Evolutionary conservation across 257 asterid species (phyloP).

Genomic region (Solanum lignicaule): DNA sequence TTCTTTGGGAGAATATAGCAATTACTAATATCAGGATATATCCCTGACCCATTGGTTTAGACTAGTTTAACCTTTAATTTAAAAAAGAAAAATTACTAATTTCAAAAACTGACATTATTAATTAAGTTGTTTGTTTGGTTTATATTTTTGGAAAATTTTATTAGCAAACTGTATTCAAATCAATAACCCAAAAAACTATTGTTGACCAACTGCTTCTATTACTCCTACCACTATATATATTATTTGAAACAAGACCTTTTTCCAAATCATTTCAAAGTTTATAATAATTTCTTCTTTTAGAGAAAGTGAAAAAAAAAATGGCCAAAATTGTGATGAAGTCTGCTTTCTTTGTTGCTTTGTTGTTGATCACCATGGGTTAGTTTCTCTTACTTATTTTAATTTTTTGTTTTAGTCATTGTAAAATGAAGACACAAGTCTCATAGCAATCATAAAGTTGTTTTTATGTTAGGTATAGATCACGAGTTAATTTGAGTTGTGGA

Average conservation of each 20-base stretch:
- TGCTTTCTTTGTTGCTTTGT: neutral
- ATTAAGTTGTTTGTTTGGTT: neutral
- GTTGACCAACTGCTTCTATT: neutral
- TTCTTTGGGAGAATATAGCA: neutral
- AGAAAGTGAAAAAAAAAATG: neutral
- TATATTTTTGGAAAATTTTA: neutral
- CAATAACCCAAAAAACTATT: neutral
- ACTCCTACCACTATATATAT: neutral
- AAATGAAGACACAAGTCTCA: neutral
- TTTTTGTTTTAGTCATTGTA: neutral
- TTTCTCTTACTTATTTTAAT: neutral
- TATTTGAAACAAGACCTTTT: neutral
- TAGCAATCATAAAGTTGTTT: neutral
- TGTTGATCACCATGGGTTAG: neutral
- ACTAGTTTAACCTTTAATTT: too few species aligned
- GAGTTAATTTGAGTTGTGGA: neutral
- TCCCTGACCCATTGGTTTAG: too few species aligned
- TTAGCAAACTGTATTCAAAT: neutral
- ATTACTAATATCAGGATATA: too few species aligned
- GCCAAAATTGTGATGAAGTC: neutral
- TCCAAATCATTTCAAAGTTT: neutral
- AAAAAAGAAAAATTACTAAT: too few species aligned
- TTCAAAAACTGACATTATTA: neutral
- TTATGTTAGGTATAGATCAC: fast-evolving
- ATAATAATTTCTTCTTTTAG: neutral